Percentiles rank a stretch among this genome's conserved stretches.
Evolutionary conservation across 345 rosid species (phyloP).

Genomic region (Viola odorata): DNA sequence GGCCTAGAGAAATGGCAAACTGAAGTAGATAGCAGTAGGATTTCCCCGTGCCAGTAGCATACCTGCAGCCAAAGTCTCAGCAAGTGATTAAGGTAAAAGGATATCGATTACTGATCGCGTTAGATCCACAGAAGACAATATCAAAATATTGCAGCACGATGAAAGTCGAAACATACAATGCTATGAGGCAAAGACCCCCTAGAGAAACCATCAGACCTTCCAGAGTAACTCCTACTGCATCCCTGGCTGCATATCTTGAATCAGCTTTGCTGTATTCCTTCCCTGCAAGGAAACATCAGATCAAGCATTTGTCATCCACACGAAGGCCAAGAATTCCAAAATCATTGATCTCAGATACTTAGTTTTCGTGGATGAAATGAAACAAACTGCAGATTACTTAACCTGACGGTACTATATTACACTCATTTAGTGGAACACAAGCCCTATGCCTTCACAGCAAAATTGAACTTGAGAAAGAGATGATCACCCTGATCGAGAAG

Average conservation of each 20-base stretch:
- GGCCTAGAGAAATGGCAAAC: conserved; percentile 75
- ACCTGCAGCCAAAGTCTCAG: conserved; percentile 37
- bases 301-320: background rate
- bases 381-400: conserved; percentile 34
- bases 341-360: background rate
- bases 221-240: conserved; percentile 57
- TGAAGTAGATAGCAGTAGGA: conserved; percentile 79
- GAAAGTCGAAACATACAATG: conserved; percentile 50
- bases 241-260: conserved; percentile 82
- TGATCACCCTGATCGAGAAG: too few relatives aligned
- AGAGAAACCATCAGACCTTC: conserved; percentile 85
- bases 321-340: background rate
- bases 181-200: conserved; percentile 76
- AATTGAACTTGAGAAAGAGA: too few relatives aligned
- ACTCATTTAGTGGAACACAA: too few relatives aligned
- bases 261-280: conserved; percentile 98
- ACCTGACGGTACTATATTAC: too few relatives aligned
- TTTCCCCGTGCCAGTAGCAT: conserved; percentile 71
- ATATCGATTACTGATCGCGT: background rate
- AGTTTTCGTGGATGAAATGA: background rate
- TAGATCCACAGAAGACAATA: background rate
- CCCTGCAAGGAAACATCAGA: conserved; percentile 44
- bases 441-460: too few relatives aligned
- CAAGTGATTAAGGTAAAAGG: conserved; percentile 6
- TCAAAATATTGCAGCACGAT: background rate